Conservation (phyloP, 2,329 filamentous ascomycete genomes). For the Davidsoniella virescens region DNA sequence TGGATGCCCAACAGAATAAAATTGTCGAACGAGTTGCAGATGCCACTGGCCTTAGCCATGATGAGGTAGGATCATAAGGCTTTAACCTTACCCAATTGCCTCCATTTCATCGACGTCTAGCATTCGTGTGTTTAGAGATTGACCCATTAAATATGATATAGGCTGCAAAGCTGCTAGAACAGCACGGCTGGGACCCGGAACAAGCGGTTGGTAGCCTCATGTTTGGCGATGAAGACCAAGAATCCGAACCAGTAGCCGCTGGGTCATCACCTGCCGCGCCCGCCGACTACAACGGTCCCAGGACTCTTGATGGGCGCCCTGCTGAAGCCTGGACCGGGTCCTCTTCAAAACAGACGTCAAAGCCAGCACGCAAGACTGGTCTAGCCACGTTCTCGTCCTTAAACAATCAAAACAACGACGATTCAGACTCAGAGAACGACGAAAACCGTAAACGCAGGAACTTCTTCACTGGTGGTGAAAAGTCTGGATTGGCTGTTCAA, state of each 20-base stretch:
- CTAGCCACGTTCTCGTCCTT: slow-evolving; percentile 44
- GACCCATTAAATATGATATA: slow-evolving; percentile 19
- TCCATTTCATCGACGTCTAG: neutral
- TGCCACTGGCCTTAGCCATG: neutral
- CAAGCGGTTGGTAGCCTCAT: slow-evolving; percentile 43
- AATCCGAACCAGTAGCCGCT: slow-evolving; percentile 22
- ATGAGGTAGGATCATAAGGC: neutral
- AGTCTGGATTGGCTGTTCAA: slow-evolving; percentile 56
- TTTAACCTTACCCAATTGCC: neutral
- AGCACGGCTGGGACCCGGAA: slow-evolving; percentile 48
- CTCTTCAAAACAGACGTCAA: slow-evolving; percentile 20
- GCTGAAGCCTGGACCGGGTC: slow-evolving; percentile 22
- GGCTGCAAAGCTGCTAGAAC: slow-evolving; percentile 51
- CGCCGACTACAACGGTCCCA: slow-evolving; percentile 40
- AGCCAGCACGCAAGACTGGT: slow-evolving; percentile 37
- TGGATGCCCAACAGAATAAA: slow-evolving; percentile 6
- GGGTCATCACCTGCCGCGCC: slow-evolving; percentile 13
- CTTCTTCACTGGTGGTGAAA: slow-evolving; percentile 71
- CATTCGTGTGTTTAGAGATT: neutral
- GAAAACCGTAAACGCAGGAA: slow-evolving; percentile 46
- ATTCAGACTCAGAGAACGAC: slow-evolving; percentile 37
- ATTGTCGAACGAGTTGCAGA: slow-evolving; percentile 6
- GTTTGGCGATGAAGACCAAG: slow-evolving; percentile 41
- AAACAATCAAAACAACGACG: slow-evolving; percentile 34
- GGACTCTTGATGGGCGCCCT: slow-evolving; percentile 46